phyloP scores from a whole-genome alignment of 2,329 filamentous ascomycete species.

The Myrmaecium sp. region DNA sequence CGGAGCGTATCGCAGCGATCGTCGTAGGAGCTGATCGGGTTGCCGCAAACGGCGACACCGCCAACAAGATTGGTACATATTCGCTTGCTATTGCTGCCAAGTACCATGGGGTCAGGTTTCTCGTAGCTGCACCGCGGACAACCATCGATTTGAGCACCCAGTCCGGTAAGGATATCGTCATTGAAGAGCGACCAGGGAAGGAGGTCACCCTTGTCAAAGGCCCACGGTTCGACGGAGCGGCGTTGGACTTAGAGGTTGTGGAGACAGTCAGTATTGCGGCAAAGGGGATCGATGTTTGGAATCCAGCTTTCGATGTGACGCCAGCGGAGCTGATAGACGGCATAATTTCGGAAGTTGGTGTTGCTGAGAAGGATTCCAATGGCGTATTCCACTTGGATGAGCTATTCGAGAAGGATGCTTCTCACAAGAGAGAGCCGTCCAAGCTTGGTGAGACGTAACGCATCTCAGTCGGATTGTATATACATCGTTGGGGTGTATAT shows the following conservation, averaged over 20 bases:
- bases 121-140: conserved; percentile 87
- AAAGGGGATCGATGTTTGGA: conserved; percentile 72
- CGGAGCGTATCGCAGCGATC: conserved; percentile 62
- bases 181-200: conserved; percentile 67
- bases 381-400: conserved; percentile 48
- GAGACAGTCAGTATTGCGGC: conserved; percentile 67
- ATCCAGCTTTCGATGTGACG: conserved; percentile 92
- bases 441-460: too few species aligned
- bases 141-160: conserved; percentile 76
- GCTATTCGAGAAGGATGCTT: conserved; percentile 19
- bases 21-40: conserved; percentile 92
- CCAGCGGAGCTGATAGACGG: conserved; percentile 79
- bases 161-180: conserved; percentile 65
- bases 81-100: conserved; percentile 76
- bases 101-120: conserved; percentile 79
- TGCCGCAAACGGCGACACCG: conserved; percentile 90
- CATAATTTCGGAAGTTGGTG: conserved; percentile 82
- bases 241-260: conserved; percentile 43
- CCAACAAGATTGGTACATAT: conserved; percentile 97
- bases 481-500: too few species aligned
- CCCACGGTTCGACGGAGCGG: conserved; percentile 47
- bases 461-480: too few species aligned
- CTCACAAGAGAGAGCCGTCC: conserved; percentile 13
- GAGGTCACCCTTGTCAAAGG: conserved; percentile 80
- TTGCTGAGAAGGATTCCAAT: conserved; percentile 57